A percentile compares a stretch with the other conserved stretches of the same genome.
Evolutionary conservation across 306 rosid genomes (phyloP).

Genomic region (Astragalus membranaceus): DNA sequence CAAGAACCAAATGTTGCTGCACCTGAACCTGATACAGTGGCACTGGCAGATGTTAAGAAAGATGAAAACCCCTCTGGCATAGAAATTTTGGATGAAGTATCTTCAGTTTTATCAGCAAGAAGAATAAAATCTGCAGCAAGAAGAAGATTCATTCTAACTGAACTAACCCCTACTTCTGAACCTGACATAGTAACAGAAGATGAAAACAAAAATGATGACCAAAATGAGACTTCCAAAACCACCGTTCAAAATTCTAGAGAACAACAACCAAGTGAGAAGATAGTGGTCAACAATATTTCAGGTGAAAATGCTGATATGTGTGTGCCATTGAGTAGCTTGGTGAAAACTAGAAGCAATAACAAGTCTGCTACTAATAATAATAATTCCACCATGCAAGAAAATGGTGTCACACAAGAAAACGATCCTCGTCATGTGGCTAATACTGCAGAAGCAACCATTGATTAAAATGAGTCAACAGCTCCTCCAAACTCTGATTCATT

Average conservation of each 20-base stretch:
- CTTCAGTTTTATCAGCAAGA: slow-evolving; percentile 23
- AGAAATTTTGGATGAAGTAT: slow-evolving; percentile 5
- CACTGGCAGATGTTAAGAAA: slow-evolving; percentile 1
- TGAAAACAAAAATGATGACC: slow-evolving; percentile 6
- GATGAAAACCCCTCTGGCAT: not conserved
- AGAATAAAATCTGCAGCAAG: slow-evolving; percentile 35
- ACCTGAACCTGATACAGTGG: slow-evolving; percentile 1
- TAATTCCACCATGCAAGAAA: slow-evolving; percentile 9
- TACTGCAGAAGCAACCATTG: no score
- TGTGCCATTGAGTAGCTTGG: slow-evolving; percentile 23
- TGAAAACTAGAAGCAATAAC: slow-evolving; percentile 27
- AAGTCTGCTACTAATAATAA: no score
- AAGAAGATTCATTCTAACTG: slow-evolving; percentile 9
- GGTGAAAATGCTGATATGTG: slow-evolving; percentile 8
- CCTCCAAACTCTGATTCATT: no score
- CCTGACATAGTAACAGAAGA: slow-evolving; percentile 14
- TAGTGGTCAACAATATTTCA: not conserved
- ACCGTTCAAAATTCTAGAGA: slow-evolving; percentile 23
- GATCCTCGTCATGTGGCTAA: no score
- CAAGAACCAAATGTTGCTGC: slow-evolving; percentile 8
- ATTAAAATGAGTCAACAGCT: no score
- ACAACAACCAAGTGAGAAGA: slow-evolving; percentile 21
- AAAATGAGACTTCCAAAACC: not conserved
- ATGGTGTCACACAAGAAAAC: no score
- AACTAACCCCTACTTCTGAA: not conserved